Conservation (phyloP, 192 early-diverging fungal species). For the Coemansia sp. region DNA sequence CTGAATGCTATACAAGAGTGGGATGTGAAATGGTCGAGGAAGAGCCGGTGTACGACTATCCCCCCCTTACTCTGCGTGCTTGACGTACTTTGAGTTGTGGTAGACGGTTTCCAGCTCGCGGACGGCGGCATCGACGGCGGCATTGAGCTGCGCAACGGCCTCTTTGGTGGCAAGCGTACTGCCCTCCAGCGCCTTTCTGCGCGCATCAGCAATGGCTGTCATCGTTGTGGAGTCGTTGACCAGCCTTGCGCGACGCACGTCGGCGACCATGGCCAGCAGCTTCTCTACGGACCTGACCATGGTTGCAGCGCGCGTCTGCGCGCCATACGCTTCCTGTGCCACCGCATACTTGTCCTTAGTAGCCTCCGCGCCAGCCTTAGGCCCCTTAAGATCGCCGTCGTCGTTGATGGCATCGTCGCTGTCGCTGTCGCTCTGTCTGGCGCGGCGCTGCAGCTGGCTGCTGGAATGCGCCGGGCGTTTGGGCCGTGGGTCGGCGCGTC, state of each 20-base stretch:
- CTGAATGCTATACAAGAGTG: too few relatives aligned
- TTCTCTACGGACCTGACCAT: slow-evolving; percentile 55
- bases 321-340: slow-evolving; percentile 52
- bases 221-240: slow-evolving; percentile 47
- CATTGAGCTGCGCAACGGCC: slow-evolving; percentile 38
- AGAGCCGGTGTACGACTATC: too few relatives aligned
- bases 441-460: not conserved
- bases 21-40: too few relatives aligned
- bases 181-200: slow-evolving; percentile 30
- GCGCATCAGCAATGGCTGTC: slow-evolving; percentile 34
- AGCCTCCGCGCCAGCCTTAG: slow-evolving; percentile 12
- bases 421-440: slow-evolving; percentile 10
- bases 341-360: slow-evolving; percentile 52
- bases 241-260: slow-evolving; percentile 46
- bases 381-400: not conserved
- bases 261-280: slow-evolving; percentile 50
- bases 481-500: not conserved
- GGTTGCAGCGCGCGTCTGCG: slow-evolving; percentile 47
- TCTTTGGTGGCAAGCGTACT: slow-evolving; percentile 18
- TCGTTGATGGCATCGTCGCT: slow-evolving; percentile 2
- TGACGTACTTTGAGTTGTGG: slow-evolving; percentile 48
- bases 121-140: slow-evolving; percentile 41
- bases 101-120: slow-evolving; percentile 51
- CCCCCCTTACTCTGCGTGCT: not conserved
- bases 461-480: not conserved